These are phyloP conservation scores for Krasilnikovozyma curviuscula DNA, from an alignment of 768 basidiomycete species.

Conservation along the genomic window DNA sequence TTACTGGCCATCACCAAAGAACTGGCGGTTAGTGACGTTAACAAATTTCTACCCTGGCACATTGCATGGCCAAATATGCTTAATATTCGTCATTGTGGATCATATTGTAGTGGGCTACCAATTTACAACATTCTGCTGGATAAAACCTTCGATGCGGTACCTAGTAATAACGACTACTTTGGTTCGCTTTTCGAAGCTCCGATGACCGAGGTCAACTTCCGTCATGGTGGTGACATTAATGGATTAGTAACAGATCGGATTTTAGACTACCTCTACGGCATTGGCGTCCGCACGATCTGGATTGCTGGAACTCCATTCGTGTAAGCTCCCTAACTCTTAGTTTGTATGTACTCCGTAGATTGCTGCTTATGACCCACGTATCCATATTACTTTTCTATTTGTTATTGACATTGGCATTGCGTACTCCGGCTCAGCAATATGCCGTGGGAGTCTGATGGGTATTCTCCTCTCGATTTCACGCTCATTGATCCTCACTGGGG, in stretches of 20 bases:
- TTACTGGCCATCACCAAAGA: slow-evolving; percentile 1
- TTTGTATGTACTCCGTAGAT: no score
- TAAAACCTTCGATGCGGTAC: slow-evolving; percentile 86
- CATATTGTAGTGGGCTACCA: slow-evolving; percentile 13
- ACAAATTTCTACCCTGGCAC: not conserved
- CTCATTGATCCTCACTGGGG: slow-evolving; percentile 88
- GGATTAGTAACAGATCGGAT: slow-evolving; percentile 41
- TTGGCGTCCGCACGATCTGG: slow-evolving; percentile 69
- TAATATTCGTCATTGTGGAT: no score
- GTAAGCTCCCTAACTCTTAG: not conserved
- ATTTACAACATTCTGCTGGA: slow-evolving; percentile 40
- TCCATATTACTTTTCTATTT: no score
- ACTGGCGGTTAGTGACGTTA: slow-evolving; percentile 3
- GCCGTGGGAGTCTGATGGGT: slow-evolving; percentile 24
- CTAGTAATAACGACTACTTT: slow-evolving; percentile 77
- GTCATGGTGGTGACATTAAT: slow-evolving; percentile 71
- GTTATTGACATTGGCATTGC: no score
- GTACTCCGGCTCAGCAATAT: no score
- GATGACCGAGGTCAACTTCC: slow-evolving; percentile 86
- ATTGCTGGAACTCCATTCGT: slow-evolving; percentile 72
- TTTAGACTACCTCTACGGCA: slow-evolving; percentile 72
- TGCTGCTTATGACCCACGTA: no score
- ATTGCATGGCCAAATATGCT: not conserved
- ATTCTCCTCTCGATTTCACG: slow-evolving; percentile 79
- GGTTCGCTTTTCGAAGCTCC: no score